Conservation (phyloP, 129 eudicot genomes). For the Apium graveolens region DNA sequence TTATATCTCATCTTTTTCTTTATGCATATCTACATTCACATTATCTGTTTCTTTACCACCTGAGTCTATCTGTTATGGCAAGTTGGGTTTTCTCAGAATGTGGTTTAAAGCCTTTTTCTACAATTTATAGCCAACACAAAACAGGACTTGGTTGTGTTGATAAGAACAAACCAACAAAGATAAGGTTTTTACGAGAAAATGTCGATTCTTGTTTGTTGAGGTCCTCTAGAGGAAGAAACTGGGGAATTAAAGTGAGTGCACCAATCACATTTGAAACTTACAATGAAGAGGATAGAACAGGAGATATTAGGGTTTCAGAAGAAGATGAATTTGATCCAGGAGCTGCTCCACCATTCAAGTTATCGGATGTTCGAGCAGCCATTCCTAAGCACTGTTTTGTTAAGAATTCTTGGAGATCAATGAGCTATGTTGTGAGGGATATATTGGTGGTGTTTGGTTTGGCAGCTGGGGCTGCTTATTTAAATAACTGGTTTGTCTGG, state of each 20-base stretch:
- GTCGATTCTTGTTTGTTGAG: background rate
- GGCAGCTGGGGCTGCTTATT: conserved; percentile 13
- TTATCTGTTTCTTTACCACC: background rate
- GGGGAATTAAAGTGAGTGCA: background rate
- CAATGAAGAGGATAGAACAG: background rate
- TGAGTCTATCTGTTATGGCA: conserved; percentile 8
- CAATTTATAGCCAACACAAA: background rate
- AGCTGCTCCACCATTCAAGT: conserved; percentile 38
- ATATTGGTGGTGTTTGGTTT: conserved; percentile 18
- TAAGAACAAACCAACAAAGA: background rate
- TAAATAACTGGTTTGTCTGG: conserved; percentile 22
- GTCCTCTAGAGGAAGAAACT: conserved; percentile 5
- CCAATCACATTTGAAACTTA: background rate
- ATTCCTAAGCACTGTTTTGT: conserved; percentile 45
- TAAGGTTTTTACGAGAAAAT: background rate
- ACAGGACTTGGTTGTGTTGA: background rate
- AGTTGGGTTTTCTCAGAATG: conserved; percentile 9
- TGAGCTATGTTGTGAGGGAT: conserved; percentile 37
- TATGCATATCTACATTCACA: background rate
- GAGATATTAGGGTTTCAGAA: background rate
- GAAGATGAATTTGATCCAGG: conserved; percentile 32
- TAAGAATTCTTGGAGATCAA: conserved; percentile 32
- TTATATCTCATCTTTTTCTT: background rate
- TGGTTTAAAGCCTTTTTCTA: background rate
- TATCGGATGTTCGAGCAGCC: conserved; percentile 39